Evolutionary conservation across 2,329 filamentous ascomycete species (phyloP), one percentile per base, ranked within the genome.

Genomic region (Mollisiaceae sp.): DNA sequence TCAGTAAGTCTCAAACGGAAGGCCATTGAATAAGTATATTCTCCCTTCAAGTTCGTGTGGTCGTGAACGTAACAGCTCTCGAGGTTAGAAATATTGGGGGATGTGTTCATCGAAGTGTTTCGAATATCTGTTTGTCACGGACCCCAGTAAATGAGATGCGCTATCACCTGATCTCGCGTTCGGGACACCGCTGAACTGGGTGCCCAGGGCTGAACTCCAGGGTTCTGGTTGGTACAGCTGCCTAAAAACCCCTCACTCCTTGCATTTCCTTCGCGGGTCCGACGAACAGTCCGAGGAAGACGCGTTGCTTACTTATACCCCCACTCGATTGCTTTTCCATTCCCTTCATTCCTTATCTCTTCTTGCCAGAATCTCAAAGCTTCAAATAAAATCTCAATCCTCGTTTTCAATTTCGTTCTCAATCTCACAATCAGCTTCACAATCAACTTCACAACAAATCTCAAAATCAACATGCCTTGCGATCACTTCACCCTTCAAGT

Each of bases 401-500:
- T n/a, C n/a, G n/a, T n/a, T n/a, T n/a, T n/a, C 27, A 32, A 32
- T 32, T 32, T 32, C 27, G 6, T 32, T 32, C 27, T 3, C 27
- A 32, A 32, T 6, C 27, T 32, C 27, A 32, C 27, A 3, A 32
- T 32, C 27, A 32, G 6, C 27, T 32, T 32, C 27, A 32, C 38
- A 41, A 9, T 41, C 14, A 8, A 39, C 36, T 8, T 39, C 36
- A 39, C 36, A 8, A 8, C 8, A 47, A 20, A 22, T n/a, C n/a
- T n/a, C n/a, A 5, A 20, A 5, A 15, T n/a, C 57, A 59, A 20
- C 27, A 70, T 70, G 69, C 65, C 67, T 65, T 24, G 65, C 41
- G 61, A 67, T 52, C 67, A 69, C 47, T 59, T 65, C 20, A 27
- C 32, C 20, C 39, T 69, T 38, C n/a, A 35, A 20, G 67, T 70